These are phyloP conservation scores for Naegleria fowleri DNA, from an alignment of 208 protist genomes.

Conservation along the genomic window DNA sequence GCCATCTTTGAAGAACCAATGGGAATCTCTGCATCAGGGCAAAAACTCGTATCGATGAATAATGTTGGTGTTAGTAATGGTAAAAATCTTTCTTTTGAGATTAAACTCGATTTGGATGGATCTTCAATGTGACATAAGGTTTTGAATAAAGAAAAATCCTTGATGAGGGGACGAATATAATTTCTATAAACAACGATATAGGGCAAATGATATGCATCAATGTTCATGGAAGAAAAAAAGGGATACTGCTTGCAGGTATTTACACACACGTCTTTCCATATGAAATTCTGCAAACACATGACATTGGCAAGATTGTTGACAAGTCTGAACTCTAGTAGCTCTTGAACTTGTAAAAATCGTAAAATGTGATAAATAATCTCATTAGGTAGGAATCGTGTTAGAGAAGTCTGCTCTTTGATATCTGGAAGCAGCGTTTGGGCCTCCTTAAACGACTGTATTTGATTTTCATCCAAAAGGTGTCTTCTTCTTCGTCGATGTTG, in stretches of 20 bases:
- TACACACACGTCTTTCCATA: not conserved
- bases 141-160: not conserved
- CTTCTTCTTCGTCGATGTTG: not conserved
- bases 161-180: not conserved
- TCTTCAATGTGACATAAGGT: not conserved
- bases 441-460: too few relatives aligned
- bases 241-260: not conserved
- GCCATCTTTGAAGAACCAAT: not conserved
- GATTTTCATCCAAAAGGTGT: not conserved
- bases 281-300: not conserved
- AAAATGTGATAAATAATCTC: not conserved
- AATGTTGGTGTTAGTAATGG: not conserved
- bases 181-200: not conserved
- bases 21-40: not conserved
- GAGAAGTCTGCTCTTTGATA: not conserved
- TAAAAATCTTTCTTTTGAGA: not conserved
- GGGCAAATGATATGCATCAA: not conserved
- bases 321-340: not conserved
- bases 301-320: not conserved
- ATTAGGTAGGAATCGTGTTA: not conserved
- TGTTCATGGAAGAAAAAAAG: not conserved
- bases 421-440: not conserved
- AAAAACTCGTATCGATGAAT: not conserved
- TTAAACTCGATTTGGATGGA: not conserved
- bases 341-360: not conserved